These are phyloP conservation scores for Arachis hypogaea DNA, from an alignment of 306 rosid genomes.

Conservation along the genomic window DNA sequence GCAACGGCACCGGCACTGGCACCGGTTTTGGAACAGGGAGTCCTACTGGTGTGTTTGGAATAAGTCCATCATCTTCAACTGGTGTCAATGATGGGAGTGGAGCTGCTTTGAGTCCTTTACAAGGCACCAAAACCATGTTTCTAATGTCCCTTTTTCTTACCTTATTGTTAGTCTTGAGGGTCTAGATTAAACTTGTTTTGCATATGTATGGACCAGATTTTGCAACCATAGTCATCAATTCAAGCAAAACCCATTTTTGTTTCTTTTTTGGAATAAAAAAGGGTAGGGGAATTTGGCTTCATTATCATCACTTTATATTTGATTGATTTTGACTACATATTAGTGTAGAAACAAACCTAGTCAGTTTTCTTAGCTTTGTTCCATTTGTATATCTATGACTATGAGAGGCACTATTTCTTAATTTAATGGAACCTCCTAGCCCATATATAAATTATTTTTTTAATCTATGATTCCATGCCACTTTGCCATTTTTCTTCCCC, in stretches of 20 bases:
- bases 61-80: constrained; percentile 64
- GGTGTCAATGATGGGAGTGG: constrained; percentile 31
- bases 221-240: constrained; percentile 33
- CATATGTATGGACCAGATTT: constrained; percentile 51
- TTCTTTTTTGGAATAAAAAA: constrained; percentile 33
- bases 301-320: constrained; percentile 40
- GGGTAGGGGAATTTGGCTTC: constrained; percentile 57
- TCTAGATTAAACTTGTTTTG: constrained; percentile 14
- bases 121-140: constrained; percentile 26
- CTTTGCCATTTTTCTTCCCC: constrained; percentile 16
- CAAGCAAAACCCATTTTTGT: constrained; percentile 32
- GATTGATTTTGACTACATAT: constrained; percentile 35
- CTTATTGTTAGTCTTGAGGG: constrained; percentile 47
- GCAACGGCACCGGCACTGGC: constrained; percentile 9
- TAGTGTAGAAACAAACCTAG: constrained; percentile 43
- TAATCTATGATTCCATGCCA: constrained; percentile 27
- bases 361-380: constrained; percentile 36
- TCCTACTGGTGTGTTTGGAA: constrained; percentile 47
- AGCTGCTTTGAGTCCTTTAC: constrained; percentile 36
- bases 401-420: constrained; percentile 47
- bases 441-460: constrained; percentile 13
- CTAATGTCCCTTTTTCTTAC: constrained; percentile 35
- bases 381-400: constrained; percentile 56
- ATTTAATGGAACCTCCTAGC: constrained; percentile 44
- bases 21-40: constrained; percentile 3